These are phyloP conservation scores for Orbilia brochopaga DNA, from an alignment of 2,329 filamentous ascomycete species.

Conservation along the genomic window DNA sequence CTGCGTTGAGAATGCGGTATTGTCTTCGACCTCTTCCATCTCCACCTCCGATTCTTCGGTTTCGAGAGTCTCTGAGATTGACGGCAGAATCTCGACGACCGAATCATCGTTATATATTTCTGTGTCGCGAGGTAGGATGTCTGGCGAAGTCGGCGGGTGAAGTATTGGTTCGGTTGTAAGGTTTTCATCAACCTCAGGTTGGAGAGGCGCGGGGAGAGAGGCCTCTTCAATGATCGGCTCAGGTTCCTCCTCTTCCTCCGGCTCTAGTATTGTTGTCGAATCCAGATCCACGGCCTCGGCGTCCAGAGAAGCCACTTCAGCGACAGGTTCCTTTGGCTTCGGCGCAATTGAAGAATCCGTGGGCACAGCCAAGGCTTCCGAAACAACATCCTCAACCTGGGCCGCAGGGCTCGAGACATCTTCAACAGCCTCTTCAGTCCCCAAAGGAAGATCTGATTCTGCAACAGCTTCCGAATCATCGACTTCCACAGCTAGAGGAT, in stretches of 20 bases:
- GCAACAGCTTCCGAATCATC: background rate
- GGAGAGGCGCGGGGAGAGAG: too few relatives aligned
- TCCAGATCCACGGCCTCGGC: too few relatives aligned
- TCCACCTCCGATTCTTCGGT: slow-evolving; percentile 9
- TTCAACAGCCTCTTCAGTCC: too few relatives aligned
- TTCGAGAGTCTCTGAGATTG: slow-evolving; percentile 25
- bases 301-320: too few relatives aligned
- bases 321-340: too few relatives aligned
- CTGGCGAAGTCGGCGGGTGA: background rate
- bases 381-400: background rate
- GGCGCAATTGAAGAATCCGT: background rate
- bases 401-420: too few relatives aligned
- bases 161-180: background rate
- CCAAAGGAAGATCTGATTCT: background rate
- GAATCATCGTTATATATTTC: slow-evolving; percentile 9
- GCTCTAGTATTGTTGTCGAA: too few relatives aligned
- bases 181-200: background rate
- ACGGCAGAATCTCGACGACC: slow-evolving; percentile 23
- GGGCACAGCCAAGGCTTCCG: background rate
- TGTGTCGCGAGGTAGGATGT: slow-evolving; percentile 5
- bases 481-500: background rate
- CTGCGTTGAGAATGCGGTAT: background rate
- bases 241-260: too few relatives aligned
- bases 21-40: background rate
- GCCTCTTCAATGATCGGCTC: too few relatives aligned